Evolutionary conservation across 257 asterid species (phyloP).

Genomic region (Solanum piurae): DNA sequence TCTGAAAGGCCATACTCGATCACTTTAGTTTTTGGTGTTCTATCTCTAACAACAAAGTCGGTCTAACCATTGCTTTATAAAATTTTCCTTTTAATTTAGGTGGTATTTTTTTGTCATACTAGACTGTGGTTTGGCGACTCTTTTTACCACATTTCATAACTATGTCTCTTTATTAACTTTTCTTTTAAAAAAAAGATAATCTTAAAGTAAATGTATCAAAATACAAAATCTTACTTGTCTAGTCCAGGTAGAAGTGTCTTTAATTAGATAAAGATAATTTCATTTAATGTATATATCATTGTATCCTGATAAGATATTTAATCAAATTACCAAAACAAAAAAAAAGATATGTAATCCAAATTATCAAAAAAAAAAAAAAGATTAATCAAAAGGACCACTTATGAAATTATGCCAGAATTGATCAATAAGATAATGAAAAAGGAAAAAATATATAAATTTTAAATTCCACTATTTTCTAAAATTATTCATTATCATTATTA

Average conservation of each 20-base stretch:
- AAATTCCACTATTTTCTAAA: background rate
- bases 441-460: too few species aligned
- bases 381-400: background rate
- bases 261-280: background rate
- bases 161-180: background rate
- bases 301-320: background rate
- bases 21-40: background rate
- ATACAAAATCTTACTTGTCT: background rate
- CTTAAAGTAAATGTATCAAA: background rate
- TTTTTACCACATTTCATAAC: background rate
- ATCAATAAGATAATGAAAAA: background rate
- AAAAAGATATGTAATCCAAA: too few species aligned
- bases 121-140: background rate
- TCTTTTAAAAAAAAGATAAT: too few species aligned
- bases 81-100: background rate
- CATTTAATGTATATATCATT: background rate
- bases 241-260: background rate
- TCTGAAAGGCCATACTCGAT: background rate
- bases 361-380: too few species aligned
- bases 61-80: too few species aligned
- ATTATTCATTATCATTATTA: background rate
- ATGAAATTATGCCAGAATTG: background rate
- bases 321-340: too few species aligned
- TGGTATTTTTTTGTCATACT: background rate
- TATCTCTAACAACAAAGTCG: too few species aligned